phyloP scores from a whole-genome alignment of 176 grass and related monocot genomes.

The Pharus latifolius region DNA sequence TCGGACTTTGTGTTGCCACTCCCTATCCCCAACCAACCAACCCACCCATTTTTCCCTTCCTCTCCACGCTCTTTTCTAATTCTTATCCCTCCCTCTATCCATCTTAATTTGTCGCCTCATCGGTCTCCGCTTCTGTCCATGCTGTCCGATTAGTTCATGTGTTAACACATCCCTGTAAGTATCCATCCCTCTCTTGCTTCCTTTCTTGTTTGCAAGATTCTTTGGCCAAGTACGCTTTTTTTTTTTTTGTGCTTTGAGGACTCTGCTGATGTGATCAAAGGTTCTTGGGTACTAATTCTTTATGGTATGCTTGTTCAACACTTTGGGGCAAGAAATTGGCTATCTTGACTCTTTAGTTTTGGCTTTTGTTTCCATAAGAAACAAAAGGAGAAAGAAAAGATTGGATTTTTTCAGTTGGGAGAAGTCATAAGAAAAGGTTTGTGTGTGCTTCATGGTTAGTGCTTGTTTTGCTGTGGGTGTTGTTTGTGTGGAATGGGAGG shows the following conservation, averaged over 20 bases:
- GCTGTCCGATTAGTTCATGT: background rate
- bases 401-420: too few species aligned
- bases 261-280: background rate
- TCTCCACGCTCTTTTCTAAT: background rate
- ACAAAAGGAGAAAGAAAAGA: background rate
- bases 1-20: conserved; percentile 20
- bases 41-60: background rate
- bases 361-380: too few species aligned
- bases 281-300: background rate
- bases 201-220: background rate
- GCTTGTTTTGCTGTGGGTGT: background rate
- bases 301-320: too few species aligned
- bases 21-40: conserved; percentile 1
- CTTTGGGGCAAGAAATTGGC: too few species aligned
- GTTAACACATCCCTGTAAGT: conserved; percentile 31
- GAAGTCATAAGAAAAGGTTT: too few species aligned
- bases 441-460: background rate
- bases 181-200: background rate
- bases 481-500: background rate
- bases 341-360: too few species aligned
- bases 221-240: background rate
- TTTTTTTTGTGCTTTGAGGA: background rate
- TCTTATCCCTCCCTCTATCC: background rate
- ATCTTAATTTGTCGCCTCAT: conserved; percentile 7
- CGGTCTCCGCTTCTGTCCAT: conserved; percentile 7